phyloP scores from a whole-genome alignment of 495 filamentous ascomycete species.

The Penicillium daleae region DNA sequence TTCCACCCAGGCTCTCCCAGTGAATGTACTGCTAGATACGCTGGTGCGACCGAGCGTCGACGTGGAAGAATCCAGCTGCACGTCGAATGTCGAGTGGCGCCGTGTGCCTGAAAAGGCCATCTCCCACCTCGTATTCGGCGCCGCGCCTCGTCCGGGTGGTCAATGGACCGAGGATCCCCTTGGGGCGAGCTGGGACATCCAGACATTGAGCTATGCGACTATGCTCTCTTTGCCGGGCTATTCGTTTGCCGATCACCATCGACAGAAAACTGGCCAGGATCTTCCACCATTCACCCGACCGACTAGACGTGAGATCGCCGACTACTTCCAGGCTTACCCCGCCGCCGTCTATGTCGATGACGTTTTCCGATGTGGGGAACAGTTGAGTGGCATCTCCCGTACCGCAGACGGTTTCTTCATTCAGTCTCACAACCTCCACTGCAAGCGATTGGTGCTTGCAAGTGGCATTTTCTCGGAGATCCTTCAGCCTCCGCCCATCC shows the following conservation, averaged over 20 bases:
- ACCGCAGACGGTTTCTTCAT: slow-evolving; percentile 56
- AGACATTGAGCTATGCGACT: slow-evolving; percentile 66
- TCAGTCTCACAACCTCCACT: slow-evolving; percentile 55
- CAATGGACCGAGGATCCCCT: slow-evolving; percentile 66
- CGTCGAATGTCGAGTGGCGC: slow-evolving; percentile 61
- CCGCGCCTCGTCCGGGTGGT: slow-evolving; percentile 57
- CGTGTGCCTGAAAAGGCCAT: slow-evolving; percentile 55
- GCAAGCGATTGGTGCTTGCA: slow-evolving; percentile 65
- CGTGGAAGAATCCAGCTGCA: slow-evolving; percentile 52
- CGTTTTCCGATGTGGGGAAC: slow-evolving; percentile 50
- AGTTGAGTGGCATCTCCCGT: slow-evolving; percentile 48
- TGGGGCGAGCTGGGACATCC: slow-evolving; percentile 59
- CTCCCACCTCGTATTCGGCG: slow-evolving; percentile 61
- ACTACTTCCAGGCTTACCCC: slow-evolving; percentile 62
- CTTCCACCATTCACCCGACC: slow-evolving; percentile 61
- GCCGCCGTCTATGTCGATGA: slow-evolving; percentile 56
- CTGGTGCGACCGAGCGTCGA: slow-evolving; percentile 67
- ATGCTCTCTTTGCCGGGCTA: slow-evolving; percentile 69
- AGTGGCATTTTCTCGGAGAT: slow-evolving; percentile 65
- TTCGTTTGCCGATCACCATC: slow-evolving; percentile 60
- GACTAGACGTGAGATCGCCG: slow-evolving; percentile 59
- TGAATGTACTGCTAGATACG: slow-evolving; percentile 68
- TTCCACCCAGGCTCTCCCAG: slow-evolving; percentile 66
- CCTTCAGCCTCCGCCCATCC: slow-evolving; percentile 54
- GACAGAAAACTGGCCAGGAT: slow-evolving; percentile 40